A percentile compares a stretch with the other conserved stretches of the same genome.
These are phyloP conservation scores for Chondrostereum purpureum DNA, from an alignment of 1,284 basidiomycete species.

Conservation along the genomic window DNA sequence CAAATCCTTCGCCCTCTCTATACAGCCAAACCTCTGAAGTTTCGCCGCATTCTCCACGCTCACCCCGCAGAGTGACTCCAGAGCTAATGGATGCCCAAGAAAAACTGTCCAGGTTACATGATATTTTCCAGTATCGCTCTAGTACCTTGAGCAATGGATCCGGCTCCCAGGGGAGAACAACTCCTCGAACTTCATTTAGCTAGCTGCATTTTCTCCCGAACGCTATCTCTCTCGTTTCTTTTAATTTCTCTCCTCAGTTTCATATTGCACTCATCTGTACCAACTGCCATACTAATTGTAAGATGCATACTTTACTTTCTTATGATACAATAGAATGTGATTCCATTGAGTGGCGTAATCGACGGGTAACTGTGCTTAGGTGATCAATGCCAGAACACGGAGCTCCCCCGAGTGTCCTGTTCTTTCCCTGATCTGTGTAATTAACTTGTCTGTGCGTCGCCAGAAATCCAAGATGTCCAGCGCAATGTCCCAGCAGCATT, in stretches of 20 bases:
- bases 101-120: conserved; percentile 66
- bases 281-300: conserved; percentile 1
- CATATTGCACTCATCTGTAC: conserved; percentile 10
- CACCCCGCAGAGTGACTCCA: conserved; percentile 19
- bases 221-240: conserved; percentile 7
- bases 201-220: conserved; percentile 8
- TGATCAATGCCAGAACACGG: too few relatives aligned
- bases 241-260: conserved; percentile 8
- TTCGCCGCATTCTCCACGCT: conserved; percentile 22
- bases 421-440: too few relatives aligned
- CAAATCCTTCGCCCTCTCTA: conserved; percentile 18
- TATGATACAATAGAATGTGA: conserved; percentile 17
- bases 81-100: conserved; percentile 45
- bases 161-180: conserved; percentile 21
- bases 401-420: too few relatives aligned
- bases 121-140: conserved; percentile 75
- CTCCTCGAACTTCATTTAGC: conserved; percentile 20
- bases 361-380: too few relatives aligned
- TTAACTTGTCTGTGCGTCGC: too few relatives aligned
- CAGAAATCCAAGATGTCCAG: background rate
- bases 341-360: too few relatives aligned
- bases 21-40: conserved; percentile 18
- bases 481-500: conserved; percentile 4
- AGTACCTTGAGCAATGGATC: conserved; percentile 62
- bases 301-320: background rate